Evolutionary conservation across 257 asterid species (phyloP).

Genomic region (Nicotiana tabacum): DNA sequence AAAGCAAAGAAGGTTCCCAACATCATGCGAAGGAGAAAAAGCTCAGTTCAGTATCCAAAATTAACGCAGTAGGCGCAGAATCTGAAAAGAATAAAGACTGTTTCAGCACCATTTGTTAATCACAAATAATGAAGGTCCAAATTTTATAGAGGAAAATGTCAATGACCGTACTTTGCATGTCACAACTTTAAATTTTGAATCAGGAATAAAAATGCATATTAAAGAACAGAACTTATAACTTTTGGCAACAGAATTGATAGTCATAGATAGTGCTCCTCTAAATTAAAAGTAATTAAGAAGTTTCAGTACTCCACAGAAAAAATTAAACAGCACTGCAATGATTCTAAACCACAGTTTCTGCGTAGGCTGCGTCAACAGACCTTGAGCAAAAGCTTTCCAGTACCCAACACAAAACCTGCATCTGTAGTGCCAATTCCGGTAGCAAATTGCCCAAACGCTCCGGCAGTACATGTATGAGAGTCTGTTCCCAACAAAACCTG

Average conservation of each 20-base stretch:
- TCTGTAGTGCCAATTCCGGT: slow-evolving; percentile 96
- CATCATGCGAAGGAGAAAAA: not conserved
- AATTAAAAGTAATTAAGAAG: not conserved
- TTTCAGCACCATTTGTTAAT: not conserved
- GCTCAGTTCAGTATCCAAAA: not conserved
- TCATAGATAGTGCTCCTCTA: not conserved
- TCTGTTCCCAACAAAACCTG: slow-evolving; percentile 92
- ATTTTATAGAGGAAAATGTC: not conserved
- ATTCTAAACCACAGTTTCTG: not conserved
- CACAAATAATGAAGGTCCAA: not conserved
- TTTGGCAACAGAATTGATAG: not conserved
- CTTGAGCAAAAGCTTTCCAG: slow-evolving; percentile 98
- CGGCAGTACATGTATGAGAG: slow-evolving; percentile 94
- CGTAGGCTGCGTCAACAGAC: slow-evolving; percentile 18
- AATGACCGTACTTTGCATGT: not conserved
- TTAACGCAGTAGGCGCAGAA: not conserved
- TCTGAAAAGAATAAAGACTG: not conserved
- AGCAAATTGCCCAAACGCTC: slow-evolving; percentile 97
- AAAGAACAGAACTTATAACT: not conserved
- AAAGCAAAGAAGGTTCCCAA: not conserved
- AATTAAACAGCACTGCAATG: not conserved
- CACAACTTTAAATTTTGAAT: not conserved
- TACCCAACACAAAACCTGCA: slow-evolving; percentile 89
- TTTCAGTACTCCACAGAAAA: not conserved
- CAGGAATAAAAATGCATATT: not conserved